Conservation (phyloP, 2,329 filamentous ascomycete species). For the Alternaria ethzedia region DNA sequence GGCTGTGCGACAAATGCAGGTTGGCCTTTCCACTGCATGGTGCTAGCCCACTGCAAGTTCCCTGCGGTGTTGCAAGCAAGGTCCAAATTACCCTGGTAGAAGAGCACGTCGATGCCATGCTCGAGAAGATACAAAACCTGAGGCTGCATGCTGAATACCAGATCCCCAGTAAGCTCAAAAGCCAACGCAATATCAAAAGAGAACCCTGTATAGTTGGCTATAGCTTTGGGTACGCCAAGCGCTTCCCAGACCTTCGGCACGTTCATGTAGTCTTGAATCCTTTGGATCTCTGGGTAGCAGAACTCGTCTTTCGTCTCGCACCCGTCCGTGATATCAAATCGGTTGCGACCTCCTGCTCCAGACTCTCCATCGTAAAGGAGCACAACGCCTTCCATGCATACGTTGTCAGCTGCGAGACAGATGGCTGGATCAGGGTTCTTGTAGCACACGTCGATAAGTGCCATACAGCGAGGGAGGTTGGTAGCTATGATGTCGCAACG, state of each 20-base stretch:
- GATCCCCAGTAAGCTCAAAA: slow-evolving; percentile 39
- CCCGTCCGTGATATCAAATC: slow-evolving; percentile 53
- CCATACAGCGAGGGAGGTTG: slow-evolving; percentile 55
- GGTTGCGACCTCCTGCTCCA: slow-evolving; percentile 48
- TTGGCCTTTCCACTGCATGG: slow-evolving; percentile 54
- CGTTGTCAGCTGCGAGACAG: slow-evolving; percentile 45
- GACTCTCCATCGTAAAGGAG: slow-evolving; percentile 52
- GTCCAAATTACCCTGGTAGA: slow-evolving; percentile 52
- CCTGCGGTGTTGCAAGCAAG: slow-evolving; percentile 52
- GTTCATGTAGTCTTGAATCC: slow-evolving; percentile 45
- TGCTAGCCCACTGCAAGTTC: slow-evolving; percentile 49
- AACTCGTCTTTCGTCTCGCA: slow-evolving; percentile 47
- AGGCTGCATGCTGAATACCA: slow-evolving; percentile 38
- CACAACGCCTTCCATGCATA: slow-evolving; percentile 51
- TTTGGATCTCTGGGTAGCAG: slow-evolving; percentile 46
- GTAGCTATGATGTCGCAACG: slow-evolving; percentile 56
- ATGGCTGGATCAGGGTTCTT: slow-evolving; percentile 51
- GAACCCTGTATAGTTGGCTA: slow-evolving; percentile 40
- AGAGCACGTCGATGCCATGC: slow-evolving; percentile 47
- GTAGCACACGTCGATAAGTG: slow-evolving; percentile 51
- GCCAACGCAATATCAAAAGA: slow-evolving; percentile 33
- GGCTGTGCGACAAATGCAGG: slow-evolving; percentile 49
- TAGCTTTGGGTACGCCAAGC: slow-evolving; percentile 41
- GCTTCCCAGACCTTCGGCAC: slow-evolving; percentile 40
- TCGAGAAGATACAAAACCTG: slow-evolving; percentile 47